Conservation (phyloP, 257 asterid species). For the Solanum okadae region DNA sequence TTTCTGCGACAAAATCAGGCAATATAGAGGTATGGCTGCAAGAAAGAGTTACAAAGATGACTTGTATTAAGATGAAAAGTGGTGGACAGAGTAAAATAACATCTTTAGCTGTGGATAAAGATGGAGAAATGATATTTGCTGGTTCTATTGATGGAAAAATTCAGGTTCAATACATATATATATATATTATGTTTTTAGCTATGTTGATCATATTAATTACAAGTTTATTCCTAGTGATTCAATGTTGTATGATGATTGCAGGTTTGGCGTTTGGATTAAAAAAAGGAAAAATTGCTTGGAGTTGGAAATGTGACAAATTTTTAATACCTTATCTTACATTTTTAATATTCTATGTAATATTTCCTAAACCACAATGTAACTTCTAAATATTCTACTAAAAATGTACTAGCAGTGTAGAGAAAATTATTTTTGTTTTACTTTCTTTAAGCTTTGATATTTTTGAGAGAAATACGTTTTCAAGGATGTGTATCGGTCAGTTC, state of each 20-base stretch:
- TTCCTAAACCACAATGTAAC: not conserved
- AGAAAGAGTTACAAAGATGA: slow-evolving; percentile 47
- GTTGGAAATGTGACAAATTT: not conserved
- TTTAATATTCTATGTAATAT: not conserved
- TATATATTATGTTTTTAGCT: not conserved
- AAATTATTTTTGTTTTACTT: not conserved
- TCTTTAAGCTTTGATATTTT: not conserved
- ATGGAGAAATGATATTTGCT: slow-evolving; percentile 63
- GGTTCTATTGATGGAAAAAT: slow-evolving; percentile 65
- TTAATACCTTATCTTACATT: not conserved
- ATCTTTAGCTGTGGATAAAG: slow-evolving; percentile 37
- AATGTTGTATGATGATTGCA: not conserved
- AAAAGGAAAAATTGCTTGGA: not conserved
- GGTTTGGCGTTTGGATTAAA: slow-evolving; percentile 14
- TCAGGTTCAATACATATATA: slow-evolving; percentile 27
- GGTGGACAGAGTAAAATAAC: slow-evolving; percentile 32
- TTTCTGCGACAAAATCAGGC: slow-evolving; percentile 59
- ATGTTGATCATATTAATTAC: not conserved
- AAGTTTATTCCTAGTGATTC: not conserved
- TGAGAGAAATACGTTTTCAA: not conserved
- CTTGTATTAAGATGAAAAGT: slow-evolving; percentile 30
- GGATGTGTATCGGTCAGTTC: not conserved
- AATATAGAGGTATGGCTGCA: slow-evolving; percentile 61
- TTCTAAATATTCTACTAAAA: not conserved
- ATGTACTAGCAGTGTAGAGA: not conserved